Conservation (phyloP, 352 stramenopile species). For the Blastocystis sp. region DNA sequence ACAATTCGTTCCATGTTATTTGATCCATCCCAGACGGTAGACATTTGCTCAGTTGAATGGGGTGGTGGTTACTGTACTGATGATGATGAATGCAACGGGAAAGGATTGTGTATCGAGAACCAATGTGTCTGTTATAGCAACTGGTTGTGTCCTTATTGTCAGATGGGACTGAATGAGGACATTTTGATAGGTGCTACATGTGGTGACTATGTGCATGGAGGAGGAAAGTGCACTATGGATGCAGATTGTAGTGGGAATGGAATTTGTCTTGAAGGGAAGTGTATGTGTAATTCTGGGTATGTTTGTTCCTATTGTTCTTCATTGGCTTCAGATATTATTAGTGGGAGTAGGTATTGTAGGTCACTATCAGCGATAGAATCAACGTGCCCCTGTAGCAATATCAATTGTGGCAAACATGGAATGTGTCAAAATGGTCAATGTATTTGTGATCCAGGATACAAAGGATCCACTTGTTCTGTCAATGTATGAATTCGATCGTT, state of each 20-base stretch:
- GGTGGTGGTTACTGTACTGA: slow-evolving; percentile 40
- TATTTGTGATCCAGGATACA: slow-evolving; percentile 47
- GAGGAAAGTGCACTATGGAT: not conserved
- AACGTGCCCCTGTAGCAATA: slow-evolving; percentile 20
- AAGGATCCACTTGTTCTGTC: not conserved
- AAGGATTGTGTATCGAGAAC: slow-evolving; percentile 53
- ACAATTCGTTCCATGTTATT: slow-evolving; percentile 15
- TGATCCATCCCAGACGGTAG: not conserved
- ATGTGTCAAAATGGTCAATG: slow-evolving; percentile 39
- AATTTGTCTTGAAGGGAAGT: slow-evolving; percentile 55
- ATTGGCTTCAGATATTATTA: slow-evolving; percentile 15
- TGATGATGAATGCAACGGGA: slow-evolving; percentile 50
- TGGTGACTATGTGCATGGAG: slow-evolving; percentile 54
- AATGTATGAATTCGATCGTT: not conserved
- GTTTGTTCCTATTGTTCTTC: slow-evolving; percentile 50
- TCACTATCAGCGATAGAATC: not conserved
- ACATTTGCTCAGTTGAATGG: slow-evolving; percentile 57
- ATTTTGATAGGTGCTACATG: slow-evolving; percentile 56
- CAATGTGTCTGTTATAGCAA: slow-evolving; percentile 62
- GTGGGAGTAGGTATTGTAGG: not conserved
- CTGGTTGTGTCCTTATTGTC: slow-evolving; percentile 55
- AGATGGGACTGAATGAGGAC: slow-evolving; percentile 59
- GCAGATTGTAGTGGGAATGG: slow-evolving; percentile 38
- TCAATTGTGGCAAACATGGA: slow-evolving; percentile 61
- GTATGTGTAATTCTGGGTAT: slow-evolving; percentile 57